Evolutionary conservation across 768 basidiomycete genomes (phyloP).

Genomic region (Trametes maxima): DNA sequence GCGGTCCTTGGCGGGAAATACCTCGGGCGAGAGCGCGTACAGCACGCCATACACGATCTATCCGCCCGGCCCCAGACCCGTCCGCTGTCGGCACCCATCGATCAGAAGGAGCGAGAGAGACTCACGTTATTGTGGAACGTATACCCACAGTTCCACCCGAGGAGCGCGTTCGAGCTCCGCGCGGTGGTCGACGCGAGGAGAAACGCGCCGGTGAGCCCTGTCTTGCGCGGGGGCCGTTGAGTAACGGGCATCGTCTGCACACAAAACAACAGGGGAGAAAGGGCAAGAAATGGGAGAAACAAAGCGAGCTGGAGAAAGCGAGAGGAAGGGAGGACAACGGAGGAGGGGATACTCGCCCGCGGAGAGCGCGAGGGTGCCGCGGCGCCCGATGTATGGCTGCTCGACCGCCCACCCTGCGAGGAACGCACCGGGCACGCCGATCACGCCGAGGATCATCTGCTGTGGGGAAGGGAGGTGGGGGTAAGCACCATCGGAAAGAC

Average conservation of each 20-base stretch:
- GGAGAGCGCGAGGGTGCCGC: slow-evolving; percentile 53
- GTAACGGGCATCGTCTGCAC: not conserved
- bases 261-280: not conserved
- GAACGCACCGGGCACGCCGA: slow-evolving; percentile 58
- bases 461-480: slow-evolving; percentile 26
- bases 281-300: too few relatives aligned
- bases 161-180: slow-evolving; percentile 48
- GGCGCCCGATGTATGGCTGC: slow-evolving; percentile 48
- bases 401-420: slow-evolving; percentile 56
- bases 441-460: slow-evolving; percentile 56
- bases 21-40: slow-evolving; percentile 45
- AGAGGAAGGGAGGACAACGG: not conserved
- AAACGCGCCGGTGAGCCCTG: slow-evolving; percentile 55
- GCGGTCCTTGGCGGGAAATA: slow-evolving; percentile 54
- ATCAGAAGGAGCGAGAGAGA: too few relatives aligned
- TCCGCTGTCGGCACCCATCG: too few relatives aligned
- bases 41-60: slow-evolving; percentile 47
- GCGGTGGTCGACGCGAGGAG: slow-evolving; percentile 58
- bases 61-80: too few relatives aligned
- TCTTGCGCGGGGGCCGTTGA: slow-evolving; percentile 36
- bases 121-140: slow-evolving; percentile 51
- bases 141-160: slow-evolving; percentile 60
- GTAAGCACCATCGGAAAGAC: not conserved
- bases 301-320: not conserved
- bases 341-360: slow-evolving; percentile 37